Percentiles rank a stretch among this genome's conserved stretches.
Evolutionary conservation across 139 green algal species (phyloP).

Genomic region (Picochlorum sp.): DNA sequence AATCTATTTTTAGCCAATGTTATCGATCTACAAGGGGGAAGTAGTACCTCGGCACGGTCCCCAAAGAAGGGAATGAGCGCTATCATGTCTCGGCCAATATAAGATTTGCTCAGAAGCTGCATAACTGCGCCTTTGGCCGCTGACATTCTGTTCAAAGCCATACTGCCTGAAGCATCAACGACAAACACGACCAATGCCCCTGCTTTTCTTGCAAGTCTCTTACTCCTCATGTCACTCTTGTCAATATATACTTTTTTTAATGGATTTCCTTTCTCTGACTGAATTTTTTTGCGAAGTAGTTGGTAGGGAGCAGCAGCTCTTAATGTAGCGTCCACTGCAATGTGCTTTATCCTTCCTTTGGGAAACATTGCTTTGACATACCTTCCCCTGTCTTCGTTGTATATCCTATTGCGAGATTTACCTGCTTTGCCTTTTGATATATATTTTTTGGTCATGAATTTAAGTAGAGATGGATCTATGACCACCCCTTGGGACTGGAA

Average conservation of each 20-base stretch:
- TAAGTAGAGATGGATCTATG: conserved; percentile 79
- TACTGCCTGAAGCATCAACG: conserved; percentile 80
- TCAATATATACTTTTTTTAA: conserved; percentile 85
- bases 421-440: conserved; percentile 70
- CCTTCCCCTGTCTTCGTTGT: conserved; percentile 76
- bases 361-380: conserved; percentile 99
- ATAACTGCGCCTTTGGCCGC: conserved; percentile 95
- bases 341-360: conserved; percentile 75
- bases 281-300: conserved; percentile 34
- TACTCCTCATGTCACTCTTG: conserved; percentile 92
- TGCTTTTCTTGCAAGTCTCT: conserved; percentile 93
- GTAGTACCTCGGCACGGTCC: conserved; percentile 92
- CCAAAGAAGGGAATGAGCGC: conserved; percentile 96
- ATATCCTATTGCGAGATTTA: conserved; percentile 95
- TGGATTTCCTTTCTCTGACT: conserved; percentile 8
- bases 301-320: conserved; percentile 93
- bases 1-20: conserved; percentile 90
- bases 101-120: conserved; percentile 83
- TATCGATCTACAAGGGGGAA: conserved; percentile 95
- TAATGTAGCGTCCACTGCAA: conserved; percentile 96
- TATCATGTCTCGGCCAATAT: conserved; percentile 90
- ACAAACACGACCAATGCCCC: conserved; percentile 85
- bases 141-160: conserved; percentile 98
- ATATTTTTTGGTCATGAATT: conserved; percentile 89
- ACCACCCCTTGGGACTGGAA: conserved; percentile 94